Percentiles rank a stretch among this genome's conserved stretches.
Conservation (phyloP, 2,329 filamentous ascomycete genomes). For the Colletotrichum graminicola region DNA sequence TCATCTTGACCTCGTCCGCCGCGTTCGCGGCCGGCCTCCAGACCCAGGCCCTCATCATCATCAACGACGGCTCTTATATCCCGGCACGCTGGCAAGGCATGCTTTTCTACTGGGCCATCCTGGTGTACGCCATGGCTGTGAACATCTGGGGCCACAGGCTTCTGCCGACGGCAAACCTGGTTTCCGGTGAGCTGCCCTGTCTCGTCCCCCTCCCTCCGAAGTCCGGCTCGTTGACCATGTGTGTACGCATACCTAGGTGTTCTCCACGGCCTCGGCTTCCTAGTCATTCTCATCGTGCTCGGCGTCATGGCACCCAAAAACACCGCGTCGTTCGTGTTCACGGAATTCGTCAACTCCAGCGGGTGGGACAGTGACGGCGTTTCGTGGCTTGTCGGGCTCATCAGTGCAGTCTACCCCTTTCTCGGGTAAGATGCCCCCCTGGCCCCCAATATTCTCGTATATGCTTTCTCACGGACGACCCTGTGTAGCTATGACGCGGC, state of each 20-base stretch:
- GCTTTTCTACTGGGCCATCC: constrained; percentile 60
- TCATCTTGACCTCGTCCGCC: constrained; percentile 60
- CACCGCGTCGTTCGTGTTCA: constrained; percentile 48
- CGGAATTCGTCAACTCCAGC: constrained; percentile 49
- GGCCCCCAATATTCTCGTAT: background rate
- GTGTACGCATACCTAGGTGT: constrained; percentile 38
- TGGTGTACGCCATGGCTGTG: constrained; percentile 52
- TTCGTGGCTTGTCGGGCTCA: constrained; percentile 51
- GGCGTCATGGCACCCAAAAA: constrained; percentile 51
- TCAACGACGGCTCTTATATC: constrained; percentile 56
- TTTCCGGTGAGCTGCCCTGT: constrained; percentile 28
- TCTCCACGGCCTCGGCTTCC: constrained; percentile 48
- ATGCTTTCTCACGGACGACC: background rate
- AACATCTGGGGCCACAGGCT: constrained; percentile 58
- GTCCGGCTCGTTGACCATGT: background rate
- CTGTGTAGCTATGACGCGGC: constrained; percentile 50
- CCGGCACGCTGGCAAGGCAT: constrained; percentile 60
- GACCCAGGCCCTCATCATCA: constrained; percentile 56
- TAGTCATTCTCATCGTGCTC: constrained; percentile 47
- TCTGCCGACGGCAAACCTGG: constrained; percentile 53
- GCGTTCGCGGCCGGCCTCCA: constrained; percentile 61
- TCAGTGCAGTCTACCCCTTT: constrained; percentile 51
- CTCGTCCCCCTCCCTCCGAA: background rate
- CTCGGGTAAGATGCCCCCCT: constrained; percentile 47
- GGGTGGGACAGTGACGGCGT: constrained; percentile 50